Conservation (phyloP, 2,329 filamentous ascomycete genomes). For the Chrysoporthe puriensis region DNA sequence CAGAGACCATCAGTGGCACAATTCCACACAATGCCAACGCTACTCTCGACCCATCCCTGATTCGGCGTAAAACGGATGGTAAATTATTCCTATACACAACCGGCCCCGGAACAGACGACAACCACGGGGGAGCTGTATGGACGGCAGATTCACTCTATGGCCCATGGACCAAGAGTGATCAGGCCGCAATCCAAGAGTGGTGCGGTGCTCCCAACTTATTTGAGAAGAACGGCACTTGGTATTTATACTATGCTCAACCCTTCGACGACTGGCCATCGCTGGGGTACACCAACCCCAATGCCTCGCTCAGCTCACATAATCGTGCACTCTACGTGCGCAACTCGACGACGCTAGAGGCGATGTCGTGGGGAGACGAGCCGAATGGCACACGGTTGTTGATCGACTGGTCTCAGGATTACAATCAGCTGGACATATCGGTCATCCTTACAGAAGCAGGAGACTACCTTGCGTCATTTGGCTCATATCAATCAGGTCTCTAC, state of each 20-base stretch:
- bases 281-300: conserved; percentile 29
- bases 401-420: conserved; percentile 32
- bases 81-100: conserved; percentile 5
- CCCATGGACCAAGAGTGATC: conserved; percentile 30
- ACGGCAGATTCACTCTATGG: conserved; percentile 33
- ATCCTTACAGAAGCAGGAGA: conserved; percentile 29
- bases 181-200: conserved; percentile 28
- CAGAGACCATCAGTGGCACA: not conserved
- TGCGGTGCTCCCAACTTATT: conserved; percentile 31
- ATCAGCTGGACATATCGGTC: conserved; percentile 32
- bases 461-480: conserved; percentile 32
- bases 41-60: conserved; percentile 1
- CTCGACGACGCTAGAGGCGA: conserved; percentile 51
- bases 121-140: conserved; percentile 31
- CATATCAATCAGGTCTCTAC: conserved; percentile 34
- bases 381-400: conserved; percentile 51
- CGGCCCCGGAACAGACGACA: not conserved
- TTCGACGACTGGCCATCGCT: conserved; percentile 31
- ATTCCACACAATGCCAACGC: conserved; percentile 10
- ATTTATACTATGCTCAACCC: conserved; percentile 32
- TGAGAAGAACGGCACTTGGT: conserved; percentile 32
- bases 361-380: conserved; percentile 52
- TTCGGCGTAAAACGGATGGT: conserved; percentile 5
- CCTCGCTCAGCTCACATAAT: conserved; percentile 29
- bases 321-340: conserved; percentile 35